These are phyloP conservation scores for Grigorovia yakushimaensis DNA, from an alignment of 805 yeast genomes.

Conservation along the genomic window DNA sequence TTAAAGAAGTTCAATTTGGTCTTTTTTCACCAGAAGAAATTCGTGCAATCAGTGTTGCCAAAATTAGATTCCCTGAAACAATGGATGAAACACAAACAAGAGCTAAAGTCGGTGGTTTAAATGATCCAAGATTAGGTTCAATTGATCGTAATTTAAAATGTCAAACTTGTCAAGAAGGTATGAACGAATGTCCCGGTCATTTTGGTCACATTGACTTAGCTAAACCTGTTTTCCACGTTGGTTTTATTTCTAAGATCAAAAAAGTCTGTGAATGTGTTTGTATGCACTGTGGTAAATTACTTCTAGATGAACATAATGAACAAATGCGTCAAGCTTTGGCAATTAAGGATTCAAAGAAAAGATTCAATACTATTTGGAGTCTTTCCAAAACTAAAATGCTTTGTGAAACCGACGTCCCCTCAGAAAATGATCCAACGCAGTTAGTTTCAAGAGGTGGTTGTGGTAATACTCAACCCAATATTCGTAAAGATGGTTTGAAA, in stretches of 20 bases:
- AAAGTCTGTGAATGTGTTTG: slow-evolving; percentile 84
- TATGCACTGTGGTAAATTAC: slow-evolving; percentile 69
- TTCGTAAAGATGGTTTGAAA: slow-evolving; percentile 91
- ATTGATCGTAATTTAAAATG: slow-evolving; percentile 94
- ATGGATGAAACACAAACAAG: slow-evolving; percentile 95
- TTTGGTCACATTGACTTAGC: slow-evolving; percentile 93
- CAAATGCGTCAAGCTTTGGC: slow-evolving; percentile 78
- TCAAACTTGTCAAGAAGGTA: slow-evolving; percentile 79
- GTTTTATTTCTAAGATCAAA: slow-evolving; percentile 87
- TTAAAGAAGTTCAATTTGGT: slow-evolving; percentile 98
- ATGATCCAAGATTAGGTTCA: slow-evolving; percentile 94
- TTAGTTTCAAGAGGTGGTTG: slow-evolving; percentile 84
- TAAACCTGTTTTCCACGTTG: slow-evolving; percentile 94
- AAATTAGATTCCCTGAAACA: slow-evolving; percentile 97
- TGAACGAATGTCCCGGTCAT: slow-evolving; percentile 96
- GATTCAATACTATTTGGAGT: slow-evolving; percentile 96
- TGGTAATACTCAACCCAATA: slow-evolving; percentile 92
- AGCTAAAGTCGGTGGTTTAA: slow-evolving; percentile 93
- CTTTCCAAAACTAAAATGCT: slow-evolving; percentile 85
- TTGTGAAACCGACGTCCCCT: slow-evolving; percentile 79
- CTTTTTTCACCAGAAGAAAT: slow-evolving; percentile 94
- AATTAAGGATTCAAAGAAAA: slow-evolving; percentile 87
- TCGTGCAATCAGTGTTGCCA: slow-evolving; percentile 95
- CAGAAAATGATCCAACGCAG: slow-evolving; percentile 50
- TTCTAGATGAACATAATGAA: slow-evolving; percentile 68